Evolutionary conservation across 257 asterid species (phyloP).

Genomic region (Gentiana dahurica): DNA sequence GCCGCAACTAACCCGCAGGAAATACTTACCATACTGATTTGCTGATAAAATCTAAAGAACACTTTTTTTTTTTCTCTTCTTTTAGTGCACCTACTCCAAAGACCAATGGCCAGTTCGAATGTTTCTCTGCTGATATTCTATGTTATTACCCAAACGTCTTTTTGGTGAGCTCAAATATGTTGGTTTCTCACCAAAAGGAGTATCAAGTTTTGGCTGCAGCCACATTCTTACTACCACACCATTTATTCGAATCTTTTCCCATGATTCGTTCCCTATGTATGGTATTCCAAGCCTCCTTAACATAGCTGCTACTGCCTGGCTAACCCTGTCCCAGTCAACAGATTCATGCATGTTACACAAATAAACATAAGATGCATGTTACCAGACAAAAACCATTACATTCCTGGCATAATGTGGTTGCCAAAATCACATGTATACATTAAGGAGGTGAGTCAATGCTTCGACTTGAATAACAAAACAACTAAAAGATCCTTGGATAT

Average conservation of each 20-base stretch:
- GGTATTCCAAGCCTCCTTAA: slow-evolving; percentile 76
- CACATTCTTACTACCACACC: slow-evolving; percentile 67
- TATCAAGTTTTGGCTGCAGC: slow-evolving; percentile 70
- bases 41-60: no score
- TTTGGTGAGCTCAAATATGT: slow-evolving; percentile 30
- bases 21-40: no score
- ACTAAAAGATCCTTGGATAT: no score
- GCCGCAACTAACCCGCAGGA: no score
- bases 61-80: slow-evolving; percentile 1
- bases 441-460: no score
- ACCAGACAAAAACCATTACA: neutral
- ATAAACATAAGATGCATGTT: neutral
- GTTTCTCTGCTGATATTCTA: slow-evolving; percentile 60
- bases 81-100: slow-evolving; percentile 26
- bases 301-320: slow-evolving; percentile 66
- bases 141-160: slow-evolving; percentile 53
- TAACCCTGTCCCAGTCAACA: slow-evolving; percentile 49
- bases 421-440: no score
- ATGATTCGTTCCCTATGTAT: slow-evolving; percentile 75
- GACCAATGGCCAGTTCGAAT: slow-evolving; percentile 70
- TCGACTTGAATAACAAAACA: no score
- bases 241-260: slow-evolving; percentile 70
- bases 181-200: slow-evolving; percentile 37
- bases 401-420: no score
- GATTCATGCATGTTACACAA: slow-evolving; percentile 4